Evolutionary conservation across 352 stramenopile genomes (phyloP).

Genomic region (Globisporangium paroecandrum): DNA sequence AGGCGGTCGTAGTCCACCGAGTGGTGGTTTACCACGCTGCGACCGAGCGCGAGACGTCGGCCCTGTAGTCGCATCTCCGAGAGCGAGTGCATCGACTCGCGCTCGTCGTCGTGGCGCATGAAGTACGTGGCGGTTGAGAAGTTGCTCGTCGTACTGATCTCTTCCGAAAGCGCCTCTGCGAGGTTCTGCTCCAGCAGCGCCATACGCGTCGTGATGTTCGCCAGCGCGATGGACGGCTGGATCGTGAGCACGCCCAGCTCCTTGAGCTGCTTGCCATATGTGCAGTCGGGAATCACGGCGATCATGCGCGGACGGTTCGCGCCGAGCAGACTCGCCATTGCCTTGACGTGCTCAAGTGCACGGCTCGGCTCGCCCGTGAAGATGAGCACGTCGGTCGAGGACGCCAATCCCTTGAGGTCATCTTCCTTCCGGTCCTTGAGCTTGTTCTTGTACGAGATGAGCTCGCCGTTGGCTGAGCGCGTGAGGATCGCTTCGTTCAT

Average conservation of each 20-base stretch:
- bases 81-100: slow-evolving; percentile 29
- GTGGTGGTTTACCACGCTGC: slow-evolving; percentile 64
- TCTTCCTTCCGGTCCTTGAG: slow-evolving; percentile 28
- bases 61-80: slow-evolving; percentile 41
- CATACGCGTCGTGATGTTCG: slow-evolving; percentile 66
- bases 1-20: slow-evolving; percentile 55
- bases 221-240: slow-evolving; percentile 56
- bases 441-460: slow-evolving; percentile 71
- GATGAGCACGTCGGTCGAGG: slow-evolving; percentile 50
- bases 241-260: slow-evolving; percentile 54
- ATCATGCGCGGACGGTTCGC: slow-evolving; percentile 51
- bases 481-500: slow-evolving; percentile 57
- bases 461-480: slow-evolving; percentile 48
- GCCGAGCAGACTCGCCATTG: slow-evolving; percentile 38
- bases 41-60: slow-evolving; percentile 38
- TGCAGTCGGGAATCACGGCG: slow-evolving; percentile 42
- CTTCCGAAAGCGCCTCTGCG: slow-evolving; percentile 33
- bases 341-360: slow-evolving; percentile 45
- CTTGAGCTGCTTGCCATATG: slow-evolving; percentile 34
- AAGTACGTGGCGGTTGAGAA: slow-evolving; percentile 38
- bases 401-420: slow-evolving; percentile 33
- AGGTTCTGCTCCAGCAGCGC: slow-evolving; percentile 48
- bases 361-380: slow-evolving; percentile 53
- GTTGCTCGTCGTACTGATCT: slow-evolving; percentile 29
- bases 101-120: slow-evolving; percentile 33